Evolutionary conservation across 768 basidiomycete species (phyloP).

Genomic region (Tulasnella sp.): DNA sequence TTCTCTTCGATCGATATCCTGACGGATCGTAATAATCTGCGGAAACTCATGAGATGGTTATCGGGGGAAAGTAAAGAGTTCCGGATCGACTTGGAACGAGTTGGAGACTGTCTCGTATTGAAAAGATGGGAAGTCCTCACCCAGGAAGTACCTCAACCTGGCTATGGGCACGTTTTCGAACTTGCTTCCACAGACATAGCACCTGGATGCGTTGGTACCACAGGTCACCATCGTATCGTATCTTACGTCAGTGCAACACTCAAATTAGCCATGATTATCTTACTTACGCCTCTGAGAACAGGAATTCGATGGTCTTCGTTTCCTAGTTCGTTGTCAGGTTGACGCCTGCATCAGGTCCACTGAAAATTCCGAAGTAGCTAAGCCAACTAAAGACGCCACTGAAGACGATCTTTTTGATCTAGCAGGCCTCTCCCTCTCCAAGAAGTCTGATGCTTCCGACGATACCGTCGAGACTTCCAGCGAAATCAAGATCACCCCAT

Average conservation of each 20-base stretch:
- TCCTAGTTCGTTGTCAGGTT: conserved; percentile 34
- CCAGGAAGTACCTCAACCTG: conserved; percentile 15
- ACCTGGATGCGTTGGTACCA: conserved; percentile 36
- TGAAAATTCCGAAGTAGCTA: background rate
- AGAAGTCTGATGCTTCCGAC: conserved; percentile 28
- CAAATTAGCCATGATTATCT: background rate
- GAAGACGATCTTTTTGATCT: conserved; percentile 3
- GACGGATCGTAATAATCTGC: conserved; percentile 52
- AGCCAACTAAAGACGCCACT: background rate
- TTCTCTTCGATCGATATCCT: conserved; percentile 36
- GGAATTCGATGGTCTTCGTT: conserved; percentile 45
- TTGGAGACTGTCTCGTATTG: conserved; percentile 49
- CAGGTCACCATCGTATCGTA: conserved; percentile 51
- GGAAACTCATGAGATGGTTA: conserved; percentile 53
- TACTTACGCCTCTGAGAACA: conserved; percentile 20
- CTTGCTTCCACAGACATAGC: conserved; percentile 38
- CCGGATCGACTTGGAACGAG: conserved; percentile 55
- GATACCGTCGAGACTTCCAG: conserved; percentile 5
- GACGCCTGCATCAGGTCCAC: conserved; percentile 16
- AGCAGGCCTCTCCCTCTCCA: conserved; percentile 31
- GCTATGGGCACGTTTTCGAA: conserved; percentile 52
- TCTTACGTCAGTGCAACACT: conserved; percentile 38
- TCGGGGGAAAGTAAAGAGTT: conserved; percentile 32
- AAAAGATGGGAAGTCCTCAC: conserved; percentile 26
- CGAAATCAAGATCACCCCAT: background rate